phyloP scores from a whole-genome alignment of 495 filamentous ascomycete genomes.

The Penicillium pancosmium region DNA sequence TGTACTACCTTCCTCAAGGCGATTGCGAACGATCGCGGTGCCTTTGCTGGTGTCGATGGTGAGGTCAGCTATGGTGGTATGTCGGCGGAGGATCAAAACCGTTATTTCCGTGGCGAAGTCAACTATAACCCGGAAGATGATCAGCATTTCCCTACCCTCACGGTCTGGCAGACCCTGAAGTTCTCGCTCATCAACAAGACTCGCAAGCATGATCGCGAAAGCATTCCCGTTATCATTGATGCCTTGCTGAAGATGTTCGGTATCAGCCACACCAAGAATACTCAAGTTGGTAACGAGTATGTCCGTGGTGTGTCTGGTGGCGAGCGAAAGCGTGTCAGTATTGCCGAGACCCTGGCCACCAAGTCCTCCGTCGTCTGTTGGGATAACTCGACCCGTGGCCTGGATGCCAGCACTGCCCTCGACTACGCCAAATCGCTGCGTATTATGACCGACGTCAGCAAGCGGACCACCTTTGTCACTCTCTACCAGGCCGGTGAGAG shows the following conservation, averaged over 20 bases:
- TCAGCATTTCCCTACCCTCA: constrained; percentile 74
- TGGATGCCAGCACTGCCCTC: constrained; percentile 78
- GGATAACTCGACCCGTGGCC: constrained; percentile 79
- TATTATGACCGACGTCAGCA: constrained; percentile 81
- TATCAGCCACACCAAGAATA: constrained; percentile 80
- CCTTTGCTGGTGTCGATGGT: constrained; percentile 68
- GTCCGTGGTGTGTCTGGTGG: constrained; percentile 75
- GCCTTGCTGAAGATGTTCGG: constrained; percentile 72
- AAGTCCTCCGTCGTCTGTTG: constrained; percentile 67
- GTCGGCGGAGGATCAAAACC: constrained; percentile 65
- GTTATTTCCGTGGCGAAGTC: constrained; percentile 76
- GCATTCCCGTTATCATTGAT: constrained; percentile 67
- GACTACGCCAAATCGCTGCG: constrained; percentile 78
- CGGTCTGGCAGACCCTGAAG: constrained; percentile 78
- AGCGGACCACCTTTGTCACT: constrained; percentile 80
- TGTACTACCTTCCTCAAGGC: constrained; percentile 81
- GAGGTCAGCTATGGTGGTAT: constrained; percentile 79
- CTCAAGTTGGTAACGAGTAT: constrained; percentile 82
- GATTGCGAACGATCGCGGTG: constrained; percentile 68
- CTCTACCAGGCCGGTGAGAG: constrained; percentile 84
- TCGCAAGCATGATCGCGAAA: constrained; percentile 67
- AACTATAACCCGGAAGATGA: constrained; percentile 86
- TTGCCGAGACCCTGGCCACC: constrained; percentile 68
- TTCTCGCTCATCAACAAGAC: constrained; percentile 85
- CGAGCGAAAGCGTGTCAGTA: constrained; percentile 72